Percentiles rank a stretch among this genome's conserved stretches.
Evolutionary conservation across 495 filamentous ascomycete genomes (phyloP).

Genomic region (Talaromyces adpressus): DNA sequence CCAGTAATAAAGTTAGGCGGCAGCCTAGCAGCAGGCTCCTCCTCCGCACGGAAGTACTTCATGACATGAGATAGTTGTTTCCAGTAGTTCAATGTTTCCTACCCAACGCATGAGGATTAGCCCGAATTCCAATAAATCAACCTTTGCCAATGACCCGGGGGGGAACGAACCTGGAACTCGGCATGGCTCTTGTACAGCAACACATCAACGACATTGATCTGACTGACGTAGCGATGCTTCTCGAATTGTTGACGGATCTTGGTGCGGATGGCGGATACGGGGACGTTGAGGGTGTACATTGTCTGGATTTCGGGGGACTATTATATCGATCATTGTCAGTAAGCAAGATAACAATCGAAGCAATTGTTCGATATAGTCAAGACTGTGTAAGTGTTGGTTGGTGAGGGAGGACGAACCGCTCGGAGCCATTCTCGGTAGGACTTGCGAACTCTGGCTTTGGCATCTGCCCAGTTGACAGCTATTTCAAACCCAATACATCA

Average conservation of each 20-base stretch:
- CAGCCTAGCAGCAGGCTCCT: constrained; percentile 69
- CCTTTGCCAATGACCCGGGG: background rate
- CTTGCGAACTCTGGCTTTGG: constrained; percentile 70
- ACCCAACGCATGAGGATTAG: background rate
- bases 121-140: background rate
- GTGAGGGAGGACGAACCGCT: constrained; percentile 45
- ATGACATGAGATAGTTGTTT: constrained; percentile 94
- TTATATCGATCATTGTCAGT: constrained; percentile 14
- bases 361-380: too few species aligned
- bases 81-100: constrained; percentile 99
- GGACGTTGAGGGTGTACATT: constrained; percentile 89
- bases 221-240: constrained; percentile 85
- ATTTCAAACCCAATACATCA: constrained; percentile 14
- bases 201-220: constrained; percentile 81
- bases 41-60: constrained; percentile 92
- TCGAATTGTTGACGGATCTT: constrained; percentile 98
- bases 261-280: constrained; percentile 80
- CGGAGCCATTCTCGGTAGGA: constrained; percentile 92
- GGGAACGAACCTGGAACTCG: constrained; percentile 73
- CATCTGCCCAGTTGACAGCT: constrained; percentile 86
- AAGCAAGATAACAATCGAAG: background rate
- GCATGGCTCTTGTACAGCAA: constrained; percentile 78
- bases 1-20: constrained; percentile 84
- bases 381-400: too few species aligned
- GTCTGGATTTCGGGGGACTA: constrained; percentile 93